These are phyloP conservation scores for Monosporascus ibericus DNA, from an alignment of 2,329 filamentous ascomycete species.

Conservation along the genomic window DNA sequence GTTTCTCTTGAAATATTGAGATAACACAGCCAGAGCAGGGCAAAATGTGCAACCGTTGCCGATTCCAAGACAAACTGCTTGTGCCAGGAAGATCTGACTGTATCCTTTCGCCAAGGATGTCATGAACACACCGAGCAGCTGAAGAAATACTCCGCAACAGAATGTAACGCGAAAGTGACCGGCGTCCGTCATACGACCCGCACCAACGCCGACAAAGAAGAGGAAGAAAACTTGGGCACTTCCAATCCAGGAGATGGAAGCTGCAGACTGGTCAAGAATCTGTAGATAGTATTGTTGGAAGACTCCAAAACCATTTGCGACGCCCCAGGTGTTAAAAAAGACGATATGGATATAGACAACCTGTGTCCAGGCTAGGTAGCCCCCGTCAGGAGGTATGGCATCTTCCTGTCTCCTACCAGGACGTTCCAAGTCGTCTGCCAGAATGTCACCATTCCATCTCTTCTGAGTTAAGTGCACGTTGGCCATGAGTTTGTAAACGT, in stretches of 20 bases:
- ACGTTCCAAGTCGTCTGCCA: neutral
- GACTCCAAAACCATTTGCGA: slow-evolving; percentile 16
- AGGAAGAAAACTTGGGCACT: slow-evolving; percentile 23
- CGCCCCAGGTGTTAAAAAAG: slow-evolving; percentile 9
- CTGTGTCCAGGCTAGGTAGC: neutral
- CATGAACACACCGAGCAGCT: slow-evolving; percentile 29
- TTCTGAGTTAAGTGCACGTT: neutral
- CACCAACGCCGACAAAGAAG: slow-evolving; percentile 18
- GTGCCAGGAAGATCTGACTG: slow-evolving; percentile 25
- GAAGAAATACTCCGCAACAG: slow-evolving; percentile 10
- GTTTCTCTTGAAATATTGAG: slow-evolving; percentile 24
- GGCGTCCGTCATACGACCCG: slow-evolving; percentile 20
- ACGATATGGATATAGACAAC: neutral
- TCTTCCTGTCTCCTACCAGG: neutral
- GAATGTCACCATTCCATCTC: neutral
- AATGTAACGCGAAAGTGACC: slow-evolving; percentile 15
- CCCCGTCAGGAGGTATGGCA: neutral
- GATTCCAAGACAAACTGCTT: slow-evolving; percentile 18
- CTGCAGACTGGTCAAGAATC: slow-evolving; percentile 4
- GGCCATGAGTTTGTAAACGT: no score
- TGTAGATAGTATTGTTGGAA: slow-evolving; percentile 19
- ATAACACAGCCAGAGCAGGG: slow-evolving; percentile 14
- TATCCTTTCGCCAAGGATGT: slow-evolving; percentile 29
- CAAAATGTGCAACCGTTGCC: slow-evolving; percentile 16
- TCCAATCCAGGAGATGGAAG: slow-evolving; percentile 20